A percentile compares a stretch with the other conserved stretches of the same genome.
phyloP scores from a whole-genome alignment of 106 monocot genomes.

The Chionographis japonica region DNA sequence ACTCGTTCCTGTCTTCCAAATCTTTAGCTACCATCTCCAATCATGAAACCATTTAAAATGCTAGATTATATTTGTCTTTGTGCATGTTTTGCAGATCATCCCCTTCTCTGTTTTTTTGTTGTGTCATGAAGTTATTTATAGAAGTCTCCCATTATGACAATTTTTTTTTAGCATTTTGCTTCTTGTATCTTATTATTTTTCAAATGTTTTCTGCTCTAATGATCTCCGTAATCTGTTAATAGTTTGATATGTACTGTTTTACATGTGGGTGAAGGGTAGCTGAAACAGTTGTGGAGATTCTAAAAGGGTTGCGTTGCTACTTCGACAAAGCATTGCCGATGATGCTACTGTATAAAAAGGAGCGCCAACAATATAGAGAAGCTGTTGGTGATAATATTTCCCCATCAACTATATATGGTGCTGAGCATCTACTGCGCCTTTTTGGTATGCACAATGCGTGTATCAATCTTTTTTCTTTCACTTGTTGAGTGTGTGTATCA shows the following conservation, averaged over 20 bases:
- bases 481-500: neutral
- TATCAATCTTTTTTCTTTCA: neutral
- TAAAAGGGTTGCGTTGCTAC: slow-evolving; percentile 83
- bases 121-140: neutral
- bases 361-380: slow-evolving; percentile 79
- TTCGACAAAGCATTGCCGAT: slow-evolving; percentile 91
- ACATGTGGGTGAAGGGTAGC: slow-evolving; percentile 41
- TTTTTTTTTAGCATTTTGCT: neutral
- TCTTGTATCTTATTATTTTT: neutral
- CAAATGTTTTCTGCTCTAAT: too few relatives aligned
- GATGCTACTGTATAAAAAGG: slow-evolving; percentile 90
- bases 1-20: too few relatives aligned
- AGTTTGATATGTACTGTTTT: neutral
- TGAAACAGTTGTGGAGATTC: slow-evolving; percentile 79
- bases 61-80: too few relatives aligned
- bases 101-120: too few relatives aligned
- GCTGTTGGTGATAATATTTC: slow-evolving; percentile 56
- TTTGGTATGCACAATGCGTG: slow-evolving; percentile 50
- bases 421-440: slow-evolving; percentile 90
- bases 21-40: too few relatives aligned
- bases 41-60: too few relatives aligned
- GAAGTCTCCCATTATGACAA: neutral
- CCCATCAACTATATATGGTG: slow-evolving; percentile 90
- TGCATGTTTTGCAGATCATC: too few relatives aligned
- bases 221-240: neutral